A percentile compares a stretch with the other conserved stretches of the same genome.
Evolutionary conservation across 148 eudicot species (phyloP).

Genomic region (Rheum nobile): DNA sequence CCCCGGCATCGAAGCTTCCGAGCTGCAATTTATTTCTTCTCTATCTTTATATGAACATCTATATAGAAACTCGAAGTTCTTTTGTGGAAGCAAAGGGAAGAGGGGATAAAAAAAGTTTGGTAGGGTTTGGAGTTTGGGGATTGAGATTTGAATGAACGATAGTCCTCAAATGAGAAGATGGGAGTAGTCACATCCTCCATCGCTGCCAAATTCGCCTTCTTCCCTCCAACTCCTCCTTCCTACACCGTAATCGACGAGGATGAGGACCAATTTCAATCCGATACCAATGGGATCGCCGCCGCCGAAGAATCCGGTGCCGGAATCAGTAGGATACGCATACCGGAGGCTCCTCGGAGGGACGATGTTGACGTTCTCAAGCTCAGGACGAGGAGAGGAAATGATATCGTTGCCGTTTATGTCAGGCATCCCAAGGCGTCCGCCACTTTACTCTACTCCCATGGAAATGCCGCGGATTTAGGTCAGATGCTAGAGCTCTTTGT

Average conservation of each 20-base stretch:
- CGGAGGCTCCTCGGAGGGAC: constrained; percentile 60
- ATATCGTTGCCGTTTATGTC: constrained; percentile 57
- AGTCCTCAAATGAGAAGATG: constrained; percentile 35
- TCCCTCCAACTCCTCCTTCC: constrained; percentile 85
- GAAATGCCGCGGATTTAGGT: constrained; percentile 96
- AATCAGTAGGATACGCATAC: constrained; percentile 36
- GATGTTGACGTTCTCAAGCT: constrained; percentile 56
- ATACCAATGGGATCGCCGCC: background rate
- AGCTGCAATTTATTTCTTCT: background rate
- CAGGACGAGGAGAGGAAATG: constrained; percentile 58
- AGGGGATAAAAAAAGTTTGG: background rate
- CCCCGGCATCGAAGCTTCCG: background rate
- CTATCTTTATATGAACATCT: background rate
- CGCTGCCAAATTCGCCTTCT: constrained; percentile 94
- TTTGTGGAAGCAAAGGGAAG: background rate
- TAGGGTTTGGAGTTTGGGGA: constrained; percentile 4
- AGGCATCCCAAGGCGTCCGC: constrained; percentile 58
- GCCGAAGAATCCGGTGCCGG: background rate
- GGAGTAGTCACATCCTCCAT: constrained; percentile 92
- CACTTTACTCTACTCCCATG: constrained; percentile 86
- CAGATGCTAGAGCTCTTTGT: constrained; percentile 94
- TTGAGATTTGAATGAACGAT: background rate
- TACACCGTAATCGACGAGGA: constrained; percentile 61
- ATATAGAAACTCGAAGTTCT: background rate
- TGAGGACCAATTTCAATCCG: constrained; percentile 22